A percentile compares a stretch with the other conserved stretches of the same genome.
Conservation (phyloP, 257 asterid genomes). For the Parsonsia alboflavescens region DNA sequence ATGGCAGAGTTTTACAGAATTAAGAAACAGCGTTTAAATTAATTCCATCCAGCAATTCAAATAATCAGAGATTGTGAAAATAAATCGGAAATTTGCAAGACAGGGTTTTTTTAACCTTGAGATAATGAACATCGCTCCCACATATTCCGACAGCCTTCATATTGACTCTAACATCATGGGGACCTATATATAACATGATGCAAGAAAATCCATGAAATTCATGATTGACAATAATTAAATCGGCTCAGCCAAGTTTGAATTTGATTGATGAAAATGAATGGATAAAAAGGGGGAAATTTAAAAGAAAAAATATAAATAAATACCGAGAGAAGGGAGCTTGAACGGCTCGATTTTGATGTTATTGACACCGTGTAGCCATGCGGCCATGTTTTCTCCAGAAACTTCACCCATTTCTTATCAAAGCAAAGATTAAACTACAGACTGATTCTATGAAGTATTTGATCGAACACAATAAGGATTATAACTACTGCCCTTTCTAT, state of each 20-base stretch:
- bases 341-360: neutral
- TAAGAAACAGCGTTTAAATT: no score
- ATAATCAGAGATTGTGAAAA: no score
- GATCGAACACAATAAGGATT: neutral
- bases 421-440: neutral
- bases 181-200: constrained; percentile 32
- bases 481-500: neutral
- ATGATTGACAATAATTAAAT: no score
- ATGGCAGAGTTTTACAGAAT: no score
- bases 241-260: no score
- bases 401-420: neutral
- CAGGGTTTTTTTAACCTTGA: constrained; percentile 50
- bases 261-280: neutral
- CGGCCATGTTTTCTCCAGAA: neutral
- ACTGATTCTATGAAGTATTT: neutral
- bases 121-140: constrained; percentile 96
- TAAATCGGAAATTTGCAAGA: neutral
- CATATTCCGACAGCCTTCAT: constrained; percentile 98
- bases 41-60: no score
- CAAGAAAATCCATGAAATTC: no score
- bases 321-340: neutral
- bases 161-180: constrained; percentile 78
- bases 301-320: neutral
- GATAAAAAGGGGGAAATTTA: neutral
- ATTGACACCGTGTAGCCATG: neutral